A percentile compares a stretch with the other conserved stretches of the same genome.
Evolutionary conservation across 805 yeast species (phyloP).

Genomic region (Metschnikowia baotianmanensis): DNA sequence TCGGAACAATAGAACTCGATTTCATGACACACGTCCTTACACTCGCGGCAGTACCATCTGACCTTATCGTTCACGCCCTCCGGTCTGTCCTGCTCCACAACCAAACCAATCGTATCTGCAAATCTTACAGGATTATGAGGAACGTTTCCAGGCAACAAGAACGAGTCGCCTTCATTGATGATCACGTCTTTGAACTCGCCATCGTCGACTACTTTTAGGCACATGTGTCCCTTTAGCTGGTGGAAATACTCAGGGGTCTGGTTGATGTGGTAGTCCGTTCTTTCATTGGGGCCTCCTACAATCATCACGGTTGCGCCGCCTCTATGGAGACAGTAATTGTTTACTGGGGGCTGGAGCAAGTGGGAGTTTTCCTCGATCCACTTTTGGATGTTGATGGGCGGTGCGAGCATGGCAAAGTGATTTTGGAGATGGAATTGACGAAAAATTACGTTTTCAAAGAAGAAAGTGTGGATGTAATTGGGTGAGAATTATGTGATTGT

Average conservation of each 20-base stretch:
- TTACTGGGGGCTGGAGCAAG: constrained; percentile 86
- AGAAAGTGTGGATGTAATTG: not conserved
- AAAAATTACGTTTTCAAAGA: not conserved
- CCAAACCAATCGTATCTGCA: constrained; percentile 83
- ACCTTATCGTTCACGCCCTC: constrained; percentile 63
- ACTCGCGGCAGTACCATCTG: constrained; percentile 83
- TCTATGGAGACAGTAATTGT: constrained; percentile 83
- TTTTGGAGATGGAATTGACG: not conserved
- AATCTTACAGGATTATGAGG: constrained; percentile 92
- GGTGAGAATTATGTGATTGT: constrained; percentile 1
- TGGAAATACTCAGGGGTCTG: constrained; percentile 94
- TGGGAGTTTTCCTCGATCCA: constrained; percentile 81
- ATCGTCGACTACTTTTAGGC: constrained; percentile 68
- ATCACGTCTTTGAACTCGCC: constrained; percentile 72
- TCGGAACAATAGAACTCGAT: constrained; percentile 71
- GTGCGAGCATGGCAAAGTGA: constrained; percentile 43
- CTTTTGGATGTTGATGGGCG: constrained; percentile 71
- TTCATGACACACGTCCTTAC: constrained; percentile 66
- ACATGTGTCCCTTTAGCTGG: constrained; percentile 84
- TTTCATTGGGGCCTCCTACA: constrained; percentile 93
- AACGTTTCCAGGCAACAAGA: constrained; percentile 74
- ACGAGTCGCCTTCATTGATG: constrained; percentile 86
- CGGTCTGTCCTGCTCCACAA: constrained; percentile 91
- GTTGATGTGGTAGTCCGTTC: constrained; percentile 91
- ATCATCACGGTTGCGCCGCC: constrained; percentile 95